phyloP scores from a whole-genome alignment of 805 yeast species.

The Metschnikowia sp. region DNA sequence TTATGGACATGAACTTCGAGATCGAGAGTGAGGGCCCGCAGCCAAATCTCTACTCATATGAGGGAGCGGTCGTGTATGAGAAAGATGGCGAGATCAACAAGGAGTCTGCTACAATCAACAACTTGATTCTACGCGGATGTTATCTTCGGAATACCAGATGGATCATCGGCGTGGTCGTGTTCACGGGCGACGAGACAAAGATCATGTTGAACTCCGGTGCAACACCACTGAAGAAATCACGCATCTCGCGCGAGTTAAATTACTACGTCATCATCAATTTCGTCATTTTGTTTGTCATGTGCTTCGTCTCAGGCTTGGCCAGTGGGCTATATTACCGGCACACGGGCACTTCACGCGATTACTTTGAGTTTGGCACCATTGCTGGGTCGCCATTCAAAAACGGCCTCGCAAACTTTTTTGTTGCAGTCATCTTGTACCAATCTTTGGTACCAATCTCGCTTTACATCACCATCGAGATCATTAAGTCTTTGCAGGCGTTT shows the following conservation, averaged over 20 bases:
- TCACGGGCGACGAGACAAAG: slow-evolving; percentile 77
- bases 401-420: slow-evolving; percentile 69
- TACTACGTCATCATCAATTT: slow-evolving; percentile 68
- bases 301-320: slow-evolving; percentile 66
- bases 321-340: slow-evolving; percentile 63
- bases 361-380: slow-evolving; percentile 65
- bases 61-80: slow-evolving; percentile 53
- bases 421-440: slow-evolving; percentile 70
- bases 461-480: slow-evolving; percentile 74
- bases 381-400: slow-evolving; percentile 63
- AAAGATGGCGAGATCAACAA: slow-evolving; percentile 26
- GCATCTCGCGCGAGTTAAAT: slow-evolving; percentile 71
- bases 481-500: slow-evolving; percentile 72
- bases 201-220: slow-evolving; percentile 78
- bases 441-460: slow-evolving; percentile 77
- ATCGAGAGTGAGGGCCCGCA: slow-evolving; percentile 85
- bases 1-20: slow-evolving; percentile 49
- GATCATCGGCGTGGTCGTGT: slow-evolving; percentile 73
- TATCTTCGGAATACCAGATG: slow-evolving; percentile 77
- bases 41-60: slow-evolving; percentile 70
- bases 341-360: slow-evolving; percentile 50
- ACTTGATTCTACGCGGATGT: slow-evolving; percentile 71
- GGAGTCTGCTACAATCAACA: slow-evolving; percentile 69
- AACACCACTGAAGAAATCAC: slow-evolving; percentile 74
- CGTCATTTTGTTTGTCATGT: slow-evolving; percentile 56